These are phyloP conservation scores for Hericium alpestre DNA, from an alignment of 768 basidiomycete species.

Conservation along the genomic window DNA sequence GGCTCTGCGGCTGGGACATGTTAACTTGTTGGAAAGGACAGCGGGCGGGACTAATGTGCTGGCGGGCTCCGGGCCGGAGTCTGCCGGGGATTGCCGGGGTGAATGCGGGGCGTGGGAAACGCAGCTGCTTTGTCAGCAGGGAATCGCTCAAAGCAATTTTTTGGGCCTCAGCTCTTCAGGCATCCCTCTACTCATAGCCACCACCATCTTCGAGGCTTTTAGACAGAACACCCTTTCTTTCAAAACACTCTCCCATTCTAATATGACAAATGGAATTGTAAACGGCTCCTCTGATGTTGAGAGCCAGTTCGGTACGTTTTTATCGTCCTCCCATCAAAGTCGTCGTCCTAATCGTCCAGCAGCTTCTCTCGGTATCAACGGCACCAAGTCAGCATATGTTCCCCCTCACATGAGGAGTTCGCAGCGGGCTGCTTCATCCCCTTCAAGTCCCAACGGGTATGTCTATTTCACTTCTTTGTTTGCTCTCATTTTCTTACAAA, in stretches of 20 bases:
- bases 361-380: slow-evolving; percentile 71
- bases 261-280: slow-evolving; percentile 92
- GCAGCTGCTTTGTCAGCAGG: slow-evolving; percentile 7
- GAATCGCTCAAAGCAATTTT: slow-evolving; percentile 10
- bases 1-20: not conserved
- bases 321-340: slow-evolving; percentile 2
- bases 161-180: not conserved
- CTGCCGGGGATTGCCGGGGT: slow-evolving; percentile 9
- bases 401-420: slow-evolving; percentile 78
- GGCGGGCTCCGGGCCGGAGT: not conserved
- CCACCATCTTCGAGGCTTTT: slow-evolving; percentile 23
- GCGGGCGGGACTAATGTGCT: not conserved
- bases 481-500: slow-evolving; percentile 8
- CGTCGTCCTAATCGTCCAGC: slow-evolving; percentile 6
- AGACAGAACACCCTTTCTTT: slow-evolving; percentile 20
- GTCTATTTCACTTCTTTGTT: slow-evolving; percentile 13
- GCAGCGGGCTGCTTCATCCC: slow-evolving; percentile 72
- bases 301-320: slow-evolving; percentile 56
- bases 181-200: slow-evolving; percentile 23
- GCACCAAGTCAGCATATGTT: slow-evolving; percentile 70
- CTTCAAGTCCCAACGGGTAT: slow-evolving; percentile 41
- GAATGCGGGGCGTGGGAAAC: slow-evolving; percentile 17
- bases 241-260: slow-evolving; percentile 23
- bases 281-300: slow-evolving; percentile 66
- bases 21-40: not conserved